Evolutionary conservation across 352 stramenopile genomes (phyloP), one percentile per base, ranked within the genome.

Genomic region (Phytophthora sojae): DNA sequence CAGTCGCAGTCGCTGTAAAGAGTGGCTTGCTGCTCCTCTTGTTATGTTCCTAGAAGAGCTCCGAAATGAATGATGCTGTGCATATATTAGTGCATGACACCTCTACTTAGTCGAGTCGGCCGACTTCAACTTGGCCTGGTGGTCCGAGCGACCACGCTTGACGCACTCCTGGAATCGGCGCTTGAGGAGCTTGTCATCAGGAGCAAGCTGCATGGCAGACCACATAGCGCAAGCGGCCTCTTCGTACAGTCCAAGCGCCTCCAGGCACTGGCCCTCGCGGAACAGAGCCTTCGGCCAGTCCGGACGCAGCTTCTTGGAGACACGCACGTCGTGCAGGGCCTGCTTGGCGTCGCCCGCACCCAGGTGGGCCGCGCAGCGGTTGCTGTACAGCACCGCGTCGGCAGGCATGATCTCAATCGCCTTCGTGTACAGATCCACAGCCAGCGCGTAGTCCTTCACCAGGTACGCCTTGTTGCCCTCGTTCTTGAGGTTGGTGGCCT

Each of bases 91-190:
- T 67, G 50, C 57, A 71, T 66, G 51, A 61, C 53, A 59, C 50
- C 42, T 71, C 52, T 68, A 68, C 25, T 60, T 67, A 42, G 32
- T 23, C 45, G 56, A 25, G 12, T 52, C 67, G 7, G 64, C 64
- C 7, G 63, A 63, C 50, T 72, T 35, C 37, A 79, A 11, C 77
- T 90, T 90, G 49, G 73, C 70, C 53, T 88, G 79, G 76, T 89
- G 74, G 62, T 87, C 73, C 12, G 80, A 82, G 25, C 88, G 88
- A 44, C 86, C 88, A 53, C 88, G 86, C 45, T 85, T 80, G 14
- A 95, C 88, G 62, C 86, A 92, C 23, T 87, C 84, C 72, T 95
- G 80, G 80, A 95, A 95, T 62, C 86, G 84, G 67, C 90, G 92
- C 76, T 95, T 89, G 6, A 95, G 70, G 29, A 89, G 56, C 62